phyloP scores from a whole-genome alignment of 2,329 filamentous ascomycete genomes.

The Trichoderma sp. region DNA sequence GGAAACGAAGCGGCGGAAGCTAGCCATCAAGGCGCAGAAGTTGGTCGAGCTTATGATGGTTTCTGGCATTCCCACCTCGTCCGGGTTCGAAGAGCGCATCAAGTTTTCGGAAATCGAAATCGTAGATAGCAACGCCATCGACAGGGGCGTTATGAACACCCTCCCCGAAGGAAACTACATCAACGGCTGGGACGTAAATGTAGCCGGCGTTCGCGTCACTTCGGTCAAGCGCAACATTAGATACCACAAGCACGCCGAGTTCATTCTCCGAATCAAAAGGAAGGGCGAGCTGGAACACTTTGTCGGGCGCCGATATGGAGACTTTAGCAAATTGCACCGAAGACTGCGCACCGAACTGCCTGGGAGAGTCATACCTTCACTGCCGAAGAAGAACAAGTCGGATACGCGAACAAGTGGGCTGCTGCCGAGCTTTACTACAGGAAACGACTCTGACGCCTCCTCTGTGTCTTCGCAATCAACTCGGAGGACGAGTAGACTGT shows the following conservation, averaged over 20 bases:
- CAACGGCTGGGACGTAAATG: slow-evolving; percentile 96
- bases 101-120: slow-evolving; percentile 96
- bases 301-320: slow-evolving; percentile 82
- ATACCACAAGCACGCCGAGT: slow-evolving; percentile 92
- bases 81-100: slow-evolving; percentile 96
- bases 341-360: slow-evolving; percentile 81
- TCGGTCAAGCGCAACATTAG: slow-evolving; percentile 83
- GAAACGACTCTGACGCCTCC: slow-evolving; percentile 71
- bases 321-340: slow-evolving; percentile 80
- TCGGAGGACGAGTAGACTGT: slow-evolving; percentile 49
- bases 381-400: slow-evolving; percentile 91
- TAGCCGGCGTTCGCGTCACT: slow-evolving; percentile 81
- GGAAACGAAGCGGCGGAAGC: slow-evolving; percentile 90
- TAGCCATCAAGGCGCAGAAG: slow-evolving; percentile 92
- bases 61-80: slow-evolving; percentile 91
- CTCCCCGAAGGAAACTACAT: slow-evolving; percentile 88
- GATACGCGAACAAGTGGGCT: slow-evolving; percentile 65
- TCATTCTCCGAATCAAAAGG: slow-evolving; percentile 81
- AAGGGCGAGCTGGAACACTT: slow-evolving; percentile 75
- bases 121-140: slow-evolving; percentile 89
- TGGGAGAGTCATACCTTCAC: slow-evolving; percentile 80
- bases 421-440: slow-evolving; percentile 53
- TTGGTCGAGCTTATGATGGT: slow-evolving; percentile 99
- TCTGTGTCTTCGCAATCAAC: slow-evolving; percentile 82
- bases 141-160: slow-evolving; percentile 83